Evolutionary conservation across 2,329 filamentous ascomycete species (phyloP).

Genomic region (Trichophyton benhamiae): DNA sequence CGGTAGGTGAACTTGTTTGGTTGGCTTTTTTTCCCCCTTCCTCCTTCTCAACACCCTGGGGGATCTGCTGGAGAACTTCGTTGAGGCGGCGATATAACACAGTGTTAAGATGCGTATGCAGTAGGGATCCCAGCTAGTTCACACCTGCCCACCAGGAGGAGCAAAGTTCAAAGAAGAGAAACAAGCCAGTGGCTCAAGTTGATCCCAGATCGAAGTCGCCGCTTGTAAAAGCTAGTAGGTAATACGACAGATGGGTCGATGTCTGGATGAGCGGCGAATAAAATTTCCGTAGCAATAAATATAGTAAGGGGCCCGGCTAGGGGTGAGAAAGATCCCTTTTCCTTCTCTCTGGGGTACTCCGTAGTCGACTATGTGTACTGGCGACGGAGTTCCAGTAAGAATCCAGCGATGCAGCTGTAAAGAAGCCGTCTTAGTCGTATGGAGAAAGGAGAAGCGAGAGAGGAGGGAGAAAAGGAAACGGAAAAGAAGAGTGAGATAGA

Average conservation of each 20-base stretch:
- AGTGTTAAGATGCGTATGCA: background rate
- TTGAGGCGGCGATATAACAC: background rate
- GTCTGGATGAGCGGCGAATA: background rate
- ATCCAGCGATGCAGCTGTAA: background rate
- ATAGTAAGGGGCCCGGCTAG: background rate
- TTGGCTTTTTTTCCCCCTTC: background rate
- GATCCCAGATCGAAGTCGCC: background rate
- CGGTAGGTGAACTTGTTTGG: background rate
- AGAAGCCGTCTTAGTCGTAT: background rate
- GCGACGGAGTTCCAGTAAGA: background rate
- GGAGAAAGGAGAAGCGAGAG: background rate
- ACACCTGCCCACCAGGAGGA: background rate
- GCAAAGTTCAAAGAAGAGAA: background rate
- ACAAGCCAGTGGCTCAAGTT: background rate
- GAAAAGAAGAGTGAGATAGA: background rate
- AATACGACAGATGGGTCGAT: background rate
- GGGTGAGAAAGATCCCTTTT: background rate
- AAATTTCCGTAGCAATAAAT: background rate
- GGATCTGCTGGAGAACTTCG: background rate
- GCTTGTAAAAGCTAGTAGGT: background rate
- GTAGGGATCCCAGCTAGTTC: background rate
- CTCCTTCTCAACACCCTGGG: background rate
- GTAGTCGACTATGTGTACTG: background rate
- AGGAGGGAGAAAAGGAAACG: background rate
- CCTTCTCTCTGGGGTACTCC: background rate